These are phyloP conservation scores for Lipomyces kockii DNA, from an alignment of 805 yeast genomes.

Conservation along the genomic window DNA sequence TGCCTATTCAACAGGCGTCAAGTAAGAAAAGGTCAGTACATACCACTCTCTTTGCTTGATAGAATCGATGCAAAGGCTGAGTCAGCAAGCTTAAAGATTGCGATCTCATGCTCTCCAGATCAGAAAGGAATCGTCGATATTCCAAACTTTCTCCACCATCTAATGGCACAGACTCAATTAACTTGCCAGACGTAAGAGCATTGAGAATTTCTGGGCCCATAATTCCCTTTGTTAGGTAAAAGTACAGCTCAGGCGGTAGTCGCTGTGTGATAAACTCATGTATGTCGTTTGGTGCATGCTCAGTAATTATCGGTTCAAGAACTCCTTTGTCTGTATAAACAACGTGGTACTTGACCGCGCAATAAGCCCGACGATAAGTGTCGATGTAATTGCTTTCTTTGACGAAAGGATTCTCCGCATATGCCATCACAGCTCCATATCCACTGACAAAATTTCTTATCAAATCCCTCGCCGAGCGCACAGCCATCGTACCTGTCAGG, in stretches of 20 bases:
- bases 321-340: slow-evolving; percentile 70
- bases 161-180: slow-evolving; percentile 30
- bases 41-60: slow-evolving; percentile 55
- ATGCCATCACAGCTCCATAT: slow-evolving; percentile 41
- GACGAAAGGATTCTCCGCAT: slow-evolving; percentile 24
- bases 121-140: slow-evolving; percentile 55
- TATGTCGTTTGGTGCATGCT: slow-evolving; percentile 71
- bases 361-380: slow-evolving; percentile 67
- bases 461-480: slow-evolving; percentile 42
- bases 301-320: slow-evolving; percentile 62
- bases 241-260: slow-evolving; percentile 82
- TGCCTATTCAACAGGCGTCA: neutral
- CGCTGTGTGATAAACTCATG: slow-evolving; percentile 83
- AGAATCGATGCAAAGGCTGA: slow-evolving; percentile 77
- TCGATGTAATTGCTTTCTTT: slow-evolving; percentile 44
- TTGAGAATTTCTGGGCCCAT: slow-evolving; percentile 66
- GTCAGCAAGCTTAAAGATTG: slow-evolving; percentile 70
- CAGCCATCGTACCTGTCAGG: slow-evolving; percentile 24
- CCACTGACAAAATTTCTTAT: slow-evolving; percentile 41
- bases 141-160: slow-evolving; percentile 54
- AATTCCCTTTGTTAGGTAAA: slow-evolving; percentile 79
- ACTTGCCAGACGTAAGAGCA: slow-evolving; percentile 63
- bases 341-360: slow-evolving; percentile 74
- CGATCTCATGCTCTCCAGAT: slow-evolving; percentile 56
- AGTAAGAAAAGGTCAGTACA: neutral